Evolutionary conservation across 805 yeast species (phyloP).

Genomic region (Ogataea paradorogensis): DNA sequence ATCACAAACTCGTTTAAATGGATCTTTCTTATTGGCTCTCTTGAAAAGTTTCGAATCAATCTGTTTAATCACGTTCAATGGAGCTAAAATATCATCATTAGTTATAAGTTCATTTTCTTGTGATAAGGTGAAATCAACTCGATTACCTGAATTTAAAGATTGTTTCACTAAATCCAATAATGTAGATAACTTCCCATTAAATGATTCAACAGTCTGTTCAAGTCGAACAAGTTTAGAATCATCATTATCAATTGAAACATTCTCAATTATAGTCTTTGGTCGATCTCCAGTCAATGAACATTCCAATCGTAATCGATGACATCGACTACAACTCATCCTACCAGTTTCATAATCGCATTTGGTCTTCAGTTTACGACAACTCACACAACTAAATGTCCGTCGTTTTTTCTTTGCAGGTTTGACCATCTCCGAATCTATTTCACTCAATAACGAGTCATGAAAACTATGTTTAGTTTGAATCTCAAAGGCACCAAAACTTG

Average conservation of each 20-base stretch:
- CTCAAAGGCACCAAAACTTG: slow-evolving; percentile 22
- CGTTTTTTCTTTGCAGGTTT: slow-evolving; percentile 22
- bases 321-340: slow-evolving; percentile 48
- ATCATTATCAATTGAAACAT: background rate
- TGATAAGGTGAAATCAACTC: background rate
- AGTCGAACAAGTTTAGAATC: slow-evolving; percentile 13
- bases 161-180: slow-evolving; percentile 19
- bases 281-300: slow-evolving; percentile 41
- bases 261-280: background rate
- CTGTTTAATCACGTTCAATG: slow-evolving; percentile 30
- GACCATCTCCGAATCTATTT: slow-evolving; percentile 10
- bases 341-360: slow-evolving; percentile 51
- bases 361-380: slow-evolving; percentile 55
- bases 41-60: slow-evolving; percentile 30
- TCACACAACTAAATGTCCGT: slow-evolving; percentile 41
- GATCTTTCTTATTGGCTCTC: slow-evolving; percentile 27
- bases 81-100: slow-evolving; percentile 26
- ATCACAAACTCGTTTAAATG: slow-evolving; percentile 36
- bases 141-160: slow-evolving; percentile 11
- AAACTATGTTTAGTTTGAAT: slow-evolving; percentile 18
- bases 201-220: slow-evolving; percentile 19
- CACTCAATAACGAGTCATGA: slow-evolving; percentile 25
- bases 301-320: slow-evolving; percentile 43
- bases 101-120: slow-evolving; percentile 13
- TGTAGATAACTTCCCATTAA: slow-evolving; percentile 15